Percentiles rank a stretch among this genome's conserved stretches.
Evolutionary conservation across 805 yeast genomes (phyloP).

Genomic region (Sugiyamaella chiloensis): DNA sequence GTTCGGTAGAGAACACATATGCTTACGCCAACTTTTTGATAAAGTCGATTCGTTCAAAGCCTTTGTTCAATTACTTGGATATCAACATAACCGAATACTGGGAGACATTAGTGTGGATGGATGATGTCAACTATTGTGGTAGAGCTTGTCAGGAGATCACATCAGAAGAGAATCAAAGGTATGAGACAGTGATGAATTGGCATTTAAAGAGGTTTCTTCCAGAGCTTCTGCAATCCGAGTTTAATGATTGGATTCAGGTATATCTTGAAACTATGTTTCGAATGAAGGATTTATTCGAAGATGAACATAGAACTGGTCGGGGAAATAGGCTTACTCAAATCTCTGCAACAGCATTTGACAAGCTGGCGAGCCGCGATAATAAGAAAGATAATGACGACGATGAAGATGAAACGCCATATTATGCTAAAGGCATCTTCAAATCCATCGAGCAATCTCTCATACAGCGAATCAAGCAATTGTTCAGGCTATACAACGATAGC

Average conservation of each 20-base stretch:
- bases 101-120: slow-evolving; percentile 97
- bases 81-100: slow-evolving; percentile 72
- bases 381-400: slow-evolving; percentile 32
- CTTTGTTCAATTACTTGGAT: slow-evolving; percentile 79
- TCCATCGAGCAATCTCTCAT: slow-evolving; percentile 60
- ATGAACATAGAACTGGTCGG: slow-evolving; percentile 4
- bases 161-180: slow-evolving; percentile 25
- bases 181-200: slow-evolving; percentile 46
- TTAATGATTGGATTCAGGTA: slow-evolving; percentile 80
- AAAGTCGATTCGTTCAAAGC: slow-evolving; percentile 73
- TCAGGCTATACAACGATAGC: slow-evolving; percentile 68
- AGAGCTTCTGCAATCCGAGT: slow-evolving; percentile 68
- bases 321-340: slow-evolving; percentile 58
- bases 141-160: slow-evolving; percentile 32
- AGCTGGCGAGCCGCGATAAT: too few species aligned
- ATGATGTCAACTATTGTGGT: slow-evolving; percentile 83
- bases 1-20: slow-evolving; percentile 78
- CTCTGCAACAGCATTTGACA: slow-evolving; percentile 45
- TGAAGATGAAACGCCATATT: slow-evolving; percentile 35
- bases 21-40: slow-evolving; percentile 85
- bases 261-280: slow-evolving; percentile 68
- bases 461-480: slow-evolving; percentile 62
- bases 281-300: slow-evolving; percentile 42
- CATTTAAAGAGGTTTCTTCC: slow-evolving; percentile 76
- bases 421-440: slow-evolving; percentile 36